Base-by-base conservation (phyloP, 225 moss, liverwort and hornwort species). In the Ulota crispa region DNA sequence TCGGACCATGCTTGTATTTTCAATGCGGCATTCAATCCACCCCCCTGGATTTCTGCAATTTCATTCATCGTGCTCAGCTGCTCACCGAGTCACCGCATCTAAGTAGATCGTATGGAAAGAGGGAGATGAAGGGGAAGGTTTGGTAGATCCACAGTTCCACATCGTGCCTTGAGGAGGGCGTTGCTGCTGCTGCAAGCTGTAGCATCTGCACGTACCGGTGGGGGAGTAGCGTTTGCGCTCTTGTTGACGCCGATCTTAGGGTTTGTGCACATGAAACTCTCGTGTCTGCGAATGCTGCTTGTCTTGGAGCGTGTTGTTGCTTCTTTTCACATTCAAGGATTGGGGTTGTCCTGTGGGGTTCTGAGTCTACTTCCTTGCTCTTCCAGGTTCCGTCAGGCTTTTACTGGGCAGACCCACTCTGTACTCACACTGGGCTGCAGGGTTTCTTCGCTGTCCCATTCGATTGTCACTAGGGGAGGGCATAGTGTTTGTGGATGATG, bases 271-370 rank as follows among this genome's bases (percentile, higher is more conserved):
- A 13, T 39, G 42, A 62, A 61, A 57, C 18, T 1, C 32, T 72
- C 42, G 30, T 73, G 53, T 8, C 20, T 62, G 7, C 12, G 9
- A 78, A 68, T 34, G 24, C 64, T 68, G 39, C 30, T 19, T 68
- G 9, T 32, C 10, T 54, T 1, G 8, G 67, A 59, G 63, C 30
- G 1, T 76, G 30, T 62, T 21, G 30, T 45, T 76, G 42, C 53
- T 14, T 3, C 12, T 20, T n/a, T 43, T 6, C 28, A 6, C 18
- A 54, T 52, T 41, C 7, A 0, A 16, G 47, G 56, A 43, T 63
- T 70, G 70, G 28, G 31, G 19, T 47, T 74, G 39, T 24, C n/a
- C 52, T 28, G 1, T 68, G 61, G 79, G 59, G 69, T 63, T 85
- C 14, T 53, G 62, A 41, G 23, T 68, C 53, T 56, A 19, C 45